These are phyloP conservation scores for Mimosa bimucronata DNA, from an alignment of 306 rosid genomes.

Conservation along the genomic window DNA sequence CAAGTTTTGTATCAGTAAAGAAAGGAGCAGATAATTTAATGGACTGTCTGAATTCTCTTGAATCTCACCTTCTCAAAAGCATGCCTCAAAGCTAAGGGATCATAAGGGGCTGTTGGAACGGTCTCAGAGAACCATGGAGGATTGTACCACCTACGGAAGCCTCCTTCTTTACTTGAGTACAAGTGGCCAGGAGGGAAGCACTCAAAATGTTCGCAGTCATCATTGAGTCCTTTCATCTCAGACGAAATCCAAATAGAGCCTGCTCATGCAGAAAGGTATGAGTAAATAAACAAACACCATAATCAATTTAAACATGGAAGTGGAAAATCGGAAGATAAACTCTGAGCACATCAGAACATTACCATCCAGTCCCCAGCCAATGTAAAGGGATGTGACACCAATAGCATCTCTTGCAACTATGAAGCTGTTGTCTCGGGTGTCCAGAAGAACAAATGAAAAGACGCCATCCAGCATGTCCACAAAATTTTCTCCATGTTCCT, in stretches of 20 bases:
- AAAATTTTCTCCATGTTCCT: conserved; percentile 83
- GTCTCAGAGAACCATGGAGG: conserved; percentile 90
- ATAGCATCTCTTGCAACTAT: conserved; percentile 96
- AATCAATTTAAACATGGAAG: conserved; percentile 13
- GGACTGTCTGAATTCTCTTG: background rate
- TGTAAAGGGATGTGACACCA: conserved; percentile 89
- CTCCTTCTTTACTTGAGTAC: conserved; percentile 89
- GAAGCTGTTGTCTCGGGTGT: conserved; percentile 92
- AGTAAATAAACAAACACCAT: background rate
- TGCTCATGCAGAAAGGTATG: conserved; percentile 36
- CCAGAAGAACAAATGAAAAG: conserved; percentile 87
- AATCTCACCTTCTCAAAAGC: conserved; percentile 77
- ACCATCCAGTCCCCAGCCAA: conserved; percentile 99
- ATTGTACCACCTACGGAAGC: conserved; percentile 81
- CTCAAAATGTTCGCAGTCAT: conserved; percentile 92
- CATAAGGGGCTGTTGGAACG: conserved; percentile 85
- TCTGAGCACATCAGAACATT: conserved; percentile 5
- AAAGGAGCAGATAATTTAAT: background rate
- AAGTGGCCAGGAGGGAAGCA: conserved; percentile 89
- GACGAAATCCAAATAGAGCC: conserved; percentile 96
- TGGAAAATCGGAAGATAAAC: background rate
- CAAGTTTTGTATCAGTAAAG: background rate
- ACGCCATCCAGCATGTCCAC: conserved; percentile 93
- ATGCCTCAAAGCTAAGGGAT: conserved; percentile 72
- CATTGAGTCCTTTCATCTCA: conserved; percentile 83